Conservation (phyloP, 2,329 filamentous ascomycete species). For the Venturia oleaginea region DNA sequence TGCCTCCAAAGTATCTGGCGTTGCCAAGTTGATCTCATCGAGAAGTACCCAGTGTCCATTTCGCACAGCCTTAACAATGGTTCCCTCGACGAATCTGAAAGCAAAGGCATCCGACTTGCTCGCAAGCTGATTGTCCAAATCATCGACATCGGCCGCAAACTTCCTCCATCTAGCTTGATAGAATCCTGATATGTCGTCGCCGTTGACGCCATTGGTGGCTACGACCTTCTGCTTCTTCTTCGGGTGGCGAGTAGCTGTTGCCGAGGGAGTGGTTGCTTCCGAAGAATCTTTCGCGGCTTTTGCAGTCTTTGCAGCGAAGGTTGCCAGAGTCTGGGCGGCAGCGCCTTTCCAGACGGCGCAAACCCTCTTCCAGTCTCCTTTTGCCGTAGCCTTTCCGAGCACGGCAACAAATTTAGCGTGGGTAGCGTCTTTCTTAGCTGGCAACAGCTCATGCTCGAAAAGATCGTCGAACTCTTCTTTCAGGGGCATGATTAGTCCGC, state of each 20-base stretch:
- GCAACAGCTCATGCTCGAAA: constrained; percentile 77
- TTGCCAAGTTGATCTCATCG: constrained; percentile 95
- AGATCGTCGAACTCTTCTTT: constrained; percentile 91
- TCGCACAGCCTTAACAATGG: constrained; percentile 87
- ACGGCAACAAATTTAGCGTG: constrained; percentile 63
- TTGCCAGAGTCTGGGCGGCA: constrained; percentile 25
- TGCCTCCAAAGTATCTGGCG: constrained; percentile 87
- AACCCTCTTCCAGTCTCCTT: constrained; percentile 78
- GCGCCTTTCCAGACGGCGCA: constrained; percentile 84
- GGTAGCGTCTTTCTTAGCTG: constrained; percentile 72
- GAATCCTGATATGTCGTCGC: background rate
- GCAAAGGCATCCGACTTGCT: constrained; percentile 69
- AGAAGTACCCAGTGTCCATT: constrained; percentile 96
- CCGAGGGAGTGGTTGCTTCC: background rate
- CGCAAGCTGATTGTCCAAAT: constrained; percentile 72
- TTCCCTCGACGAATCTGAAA: constrained; percentile 93
- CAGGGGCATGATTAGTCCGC: constrained; percentile 77
- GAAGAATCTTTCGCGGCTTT: background rate
- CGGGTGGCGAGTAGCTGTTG: constrained; percentile 41
- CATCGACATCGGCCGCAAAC: constrained; percentile 64
- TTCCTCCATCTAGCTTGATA: constrained; percentile 54
- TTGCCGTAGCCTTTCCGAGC: constrained; percentile 68
- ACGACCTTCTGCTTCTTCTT: constrained; percentile 36
- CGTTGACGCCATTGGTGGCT: background rate
- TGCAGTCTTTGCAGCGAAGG: background rate